A percentile compares a stretch with the other conserved stretches of the same genome.
These are phyloP conservation scores for Leishmania tropica DNA, from an alignment of 208 protist species.

Conservation along the genomic window DNA sequence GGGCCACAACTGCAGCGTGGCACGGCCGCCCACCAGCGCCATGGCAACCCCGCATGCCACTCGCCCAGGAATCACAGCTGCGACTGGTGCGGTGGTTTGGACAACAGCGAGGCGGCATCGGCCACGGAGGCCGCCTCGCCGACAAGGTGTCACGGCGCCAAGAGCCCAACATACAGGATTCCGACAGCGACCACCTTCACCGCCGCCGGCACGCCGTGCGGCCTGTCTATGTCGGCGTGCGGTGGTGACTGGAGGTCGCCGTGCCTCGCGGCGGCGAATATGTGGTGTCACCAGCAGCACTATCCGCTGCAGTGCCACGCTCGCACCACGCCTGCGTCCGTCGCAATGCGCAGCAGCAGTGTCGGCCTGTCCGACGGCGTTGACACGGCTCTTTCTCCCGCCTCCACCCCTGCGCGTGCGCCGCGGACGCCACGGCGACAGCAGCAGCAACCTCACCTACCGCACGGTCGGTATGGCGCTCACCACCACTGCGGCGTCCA, in stretches of 20 bases:
- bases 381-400: background rate
- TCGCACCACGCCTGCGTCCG: background rate
- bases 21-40: background rate
- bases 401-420: conserved; percentile 9
- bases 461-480: background rate
- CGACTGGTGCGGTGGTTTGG: background rate
- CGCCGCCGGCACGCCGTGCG: background rate
- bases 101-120: background rate
- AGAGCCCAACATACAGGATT: background rate
- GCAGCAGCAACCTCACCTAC: background rate
- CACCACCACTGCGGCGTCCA: background rate
- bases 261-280: background rate
- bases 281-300: background rate
- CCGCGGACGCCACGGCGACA: background rate
- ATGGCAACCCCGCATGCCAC: background rate
- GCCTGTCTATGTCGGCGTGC: background rate
- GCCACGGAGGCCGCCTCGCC: background rate
- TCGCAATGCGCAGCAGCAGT: conserved; percentile 3
- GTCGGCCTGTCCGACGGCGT: conserved; percentile 9
- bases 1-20: background rate
- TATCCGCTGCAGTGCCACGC: background rate
- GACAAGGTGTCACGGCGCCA: background rate
- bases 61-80: background rate
- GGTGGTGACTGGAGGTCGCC: conserved; percentile 4
- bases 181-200: background rate